Percentiles rank a stretch among this genome's conserved stretches.
Evolutionary conservation across 306 rosid species (phyloP).

Genomic region (Lupinus albus): DNA sequence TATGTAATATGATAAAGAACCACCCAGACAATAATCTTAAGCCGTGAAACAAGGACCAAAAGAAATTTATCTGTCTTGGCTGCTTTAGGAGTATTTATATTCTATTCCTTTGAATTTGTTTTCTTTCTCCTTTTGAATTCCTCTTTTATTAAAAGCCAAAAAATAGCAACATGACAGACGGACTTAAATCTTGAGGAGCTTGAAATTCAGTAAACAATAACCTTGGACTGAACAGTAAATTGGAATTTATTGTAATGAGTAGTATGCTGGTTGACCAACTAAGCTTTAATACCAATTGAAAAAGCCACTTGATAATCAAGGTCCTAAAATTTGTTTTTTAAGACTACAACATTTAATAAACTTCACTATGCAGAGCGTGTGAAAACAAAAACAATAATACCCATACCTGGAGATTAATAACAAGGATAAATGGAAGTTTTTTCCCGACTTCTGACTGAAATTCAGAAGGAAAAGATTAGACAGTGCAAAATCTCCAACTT

Average conservation of each 20-base stretch:
- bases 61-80: slow-evolving; percentile 4
- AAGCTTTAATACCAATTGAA: slow-evolving; percentile 32
- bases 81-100: slow-evolving; percentile 18
- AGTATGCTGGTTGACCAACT: slow-evolving; percentile 2
- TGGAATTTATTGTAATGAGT: neutral
- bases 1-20: neutral
- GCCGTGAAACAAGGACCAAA: neutral
- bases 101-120: slow-evolving; percentile 7
- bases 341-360: slow-evolving; percentile 21
- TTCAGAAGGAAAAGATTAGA: slow-evolving; percentile 47
- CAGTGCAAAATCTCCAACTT: slow-evolving; percentile 24
- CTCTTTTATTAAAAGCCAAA: neutral
- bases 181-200: slow-evolving; percentile 18
- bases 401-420: slow-evolving; percentile 91
- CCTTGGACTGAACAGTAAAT: neutral
- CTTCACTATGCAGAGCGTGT: slow-evolving; percentile 10
- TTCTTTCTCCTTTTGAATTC: slow-evolving; percentile 2
- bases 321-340: slow-evolving; percentile 20
- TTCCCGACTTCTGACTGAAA: slow-evolving; percentile 85
- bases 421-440: slow-evolving; percentile 82
- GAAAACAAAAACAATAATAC: slow-evolving; percentile 15
- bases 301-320: slow-evolving; percentile 33
- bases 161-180: slow-evolving; percentile 6
- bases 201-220: neutral
- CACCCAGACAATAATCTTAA: neutral